Evolutionary conservation across 495 filamentous ascomycete genomes (phyloP), one percentile per base, ranked within the genome.

Genomic region (Trichoderma orchidacearum): DNA sequence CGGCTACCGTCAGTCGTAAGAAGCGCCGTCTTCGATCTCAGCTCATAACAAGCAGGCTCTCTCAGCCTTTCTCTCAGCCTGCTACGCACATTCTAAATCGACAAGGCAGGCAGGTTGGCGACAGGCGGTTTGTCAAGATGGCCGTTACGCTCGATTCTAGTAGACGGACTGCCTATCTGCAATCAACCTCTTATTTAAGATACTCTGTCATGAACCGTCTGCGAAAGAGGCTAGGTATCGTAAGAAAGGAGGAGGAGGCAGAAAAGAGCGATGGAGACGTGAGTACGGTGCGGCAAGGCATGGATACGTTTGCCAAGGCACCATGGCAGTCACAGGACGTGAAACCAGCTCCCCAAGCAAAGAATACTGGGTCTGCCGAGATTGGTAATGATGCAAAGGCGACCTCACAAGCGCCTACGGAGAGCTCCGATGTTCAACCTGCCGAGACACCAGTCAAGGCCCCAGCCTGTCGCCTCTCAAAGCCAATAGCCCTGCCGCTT

Each of bases 31-130:
- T 89, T 15, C 76, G 81, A 5, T 68, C 81, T 18, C 68, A 79
- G 23, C 69, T 87, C 21, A 77, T 87, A 59, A 89, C 85, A 4
- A 87, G 84, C 3, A 74, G 83, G 17, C 78, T 89, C 1, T 86
- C 82, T 28, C 73, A 71, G 48, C 85, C 85, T 1, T 89, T 81
- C 63, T 85, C 84, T 1, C 69, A 75, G 11, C 85, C 85, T 0
- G 77, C 85, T 5, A 82, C 83, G 21, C 81, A 87, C 64, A 83
- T 87, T 55, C 71, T 84, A 54, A 79, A 83, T 65, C 74, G 84
- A 31, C 75, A 76, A 59, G 60, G 59, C 3, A 60, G 61, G 1
- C 56, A 61, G 0, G 61, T 67, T 3, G 77, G 79, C 25, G 75
- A 76, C 54, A 84, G 77, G 65, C 73, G 82, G 17, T 77, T 84